Base-by-base conservation (phyloP, 768 basidiomycete species). In the Gautieria morchelliformis region DNA sequence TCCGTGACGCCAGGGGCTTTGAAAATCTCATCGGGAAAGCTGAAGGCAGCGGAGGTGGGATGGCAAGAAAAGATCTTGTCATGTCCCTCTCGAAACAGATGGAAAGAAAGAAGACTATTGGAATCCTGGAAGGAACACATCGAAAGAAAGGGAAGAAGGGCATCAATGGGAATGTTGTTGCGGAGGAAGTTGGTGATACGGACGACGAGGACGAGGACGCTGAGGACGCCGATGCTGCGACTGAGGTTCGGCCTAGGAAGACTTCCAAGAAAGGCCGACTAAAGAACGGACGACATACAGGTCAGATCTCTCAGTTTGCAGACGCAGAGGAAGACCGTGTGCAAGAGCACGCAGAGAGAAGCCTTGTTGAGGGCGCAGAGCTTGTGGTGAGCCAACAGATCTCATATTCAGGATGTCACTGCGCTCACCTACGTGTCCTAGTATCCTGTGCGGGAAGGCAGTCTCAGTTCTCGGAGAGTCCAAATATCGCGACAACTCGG, bases 281-380 rank as follows among this genome's bases (percentile, higher is more conserved):
- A 42, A 32, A 58, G 32, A 45, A 6, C 24, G 48, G 48, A 49
- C 48, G 48, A 30, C 19, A 30, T 30, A 27, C 27, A 64, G 82
- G 82, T 17, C 80, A 81, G 6, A 76, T 78, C 3, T 92, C 90
- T 11, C 90, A 91, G 63, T 92, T 92, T 65, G 85, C 90, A 85
- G 90, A 93, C 68, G 90, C 90, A 4, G 89, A 93, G 62, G 89
- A 85, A 62, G 63, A 60, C 46, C 58, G 65, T 22, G 89, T 89
- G 8, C 81, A 87, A 61, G 85, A 88, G 64, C 91, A 94, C 67
- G 89, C 95, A 46, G 89, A 93, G 65, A 84, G 88, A 60, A 89
- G 89, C 59, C 71, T 94, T 32, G 84, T 79, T 35, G 84, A 83
- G 56, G 90, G 87, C 37, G 84, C 80, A 15, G 82, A 79, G 56